phyloP scores from a whole-genome alignment of 1,139 yeast genomes.

The Candida buenavistaensis region DNA sequence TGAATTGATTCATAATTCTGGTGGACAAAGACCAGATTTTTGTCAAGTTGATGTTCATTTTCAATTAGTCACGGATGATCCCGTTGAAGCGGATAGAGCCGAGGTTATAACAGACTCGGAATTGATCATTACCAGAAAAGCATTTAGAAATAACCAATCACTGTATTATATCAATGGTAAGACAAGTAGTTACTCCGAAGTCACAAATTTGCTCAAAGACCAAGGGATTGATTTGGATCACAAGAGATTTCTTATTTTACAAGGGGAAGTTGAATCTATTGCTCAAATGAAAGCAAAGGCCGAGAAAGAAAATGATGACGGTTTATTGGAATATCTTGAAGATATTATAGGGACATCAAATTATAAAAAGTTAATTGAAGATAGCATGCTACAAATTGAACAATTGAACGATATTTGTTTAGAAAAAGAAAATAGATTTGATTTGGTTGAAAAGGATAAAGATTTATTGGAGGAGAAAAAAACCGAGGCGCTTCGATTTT shows the following conservation, averaged over 20 bases:
- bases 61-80: conserved; percentile 68
- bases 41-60: conserved; percentile 96
- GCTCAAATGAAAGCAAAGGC: conserved; percentile 99
- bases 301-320: conserved; percentile 89
- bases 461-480: conserved; percentile 67
- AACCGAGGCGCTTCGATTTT: conserved; percentile 64
- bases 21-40: conserved; percentile 56
- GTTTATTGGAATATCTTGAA: conserved; percentile 88
- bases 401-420: conserved; percentile 73
- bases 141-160: conserved; percentile 73
- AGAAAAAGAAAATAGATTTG: conserved; percentile 79
- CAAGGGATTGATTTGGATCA: conserved; percentile 95
- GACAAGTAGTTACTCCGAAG: conserved; percentile 75
- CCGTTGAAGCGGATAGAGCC: conserved; percentile 35
- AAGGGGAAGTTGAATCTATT: conserved; percentile 97
- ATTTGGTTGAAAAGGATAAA: conserved; percentile 77
- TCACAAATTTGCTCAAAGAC: conserved; percentile 69
- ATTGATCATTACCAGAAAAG: conserved; percentile 76
- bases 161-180: conserved; percentile 73
- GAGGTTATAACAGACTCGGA: conserved; percentile 54
- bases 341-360: conserved; percentile 94
- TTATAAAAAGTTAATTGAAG: conserved; percentile 77
- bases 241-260: conserved; percentile 88
- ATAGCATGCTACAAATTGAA: conserved; percentile 59
- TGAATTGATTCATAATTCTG: conserved; percentile 86